Conservation (phyloP, 2,329 filamentous ascomycete genomes). For the Metarhizium guizhouense region DNA sequence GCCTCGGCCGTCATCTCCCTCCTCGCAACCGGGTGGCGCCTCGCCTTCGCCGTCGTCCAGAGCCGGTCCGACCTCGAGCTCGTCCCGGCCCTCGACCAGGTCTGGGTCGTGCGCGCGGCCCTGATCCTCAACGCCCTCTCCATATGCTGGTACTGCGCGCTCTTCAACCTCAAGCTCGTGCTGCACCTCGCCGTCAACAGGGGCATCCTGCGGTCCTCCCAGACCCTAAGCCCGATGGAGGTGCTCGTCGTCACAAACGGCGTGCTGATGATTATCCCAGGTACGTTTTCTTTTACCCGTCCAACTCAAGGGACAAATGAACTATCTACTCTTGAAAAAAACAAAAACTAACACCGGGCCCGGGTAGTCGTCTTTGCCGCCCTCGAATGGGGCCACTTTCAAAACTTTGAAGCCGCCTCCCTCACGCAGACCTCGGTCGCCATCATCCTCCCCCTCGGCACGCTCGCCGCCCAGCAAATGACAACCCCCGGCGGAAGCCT, state of each 20-base stretch:
- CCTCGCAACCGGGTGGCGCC: conserved; percentile 20
- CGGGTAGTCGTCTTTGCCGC: conserved; percentile 39
- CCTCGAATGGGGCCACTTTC: conserved; percentile 33
- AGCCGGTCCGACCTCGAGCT: conserved; percentile 19
- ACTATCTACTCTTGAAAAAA: not conserved
- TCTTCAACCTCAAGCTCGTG: conserved; percentile 45
- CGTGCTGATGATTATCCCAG: conserved; percentile 46
- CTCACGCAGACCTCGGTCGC: conserved; percentile 40
- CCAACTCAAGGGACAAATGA: not conserved
- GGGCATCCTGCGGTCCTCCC: conserved; percentile 33
- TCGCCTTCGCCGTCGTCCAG: conserved; percentile 28
- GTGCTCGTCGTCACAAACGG: conserved; percentile 47
- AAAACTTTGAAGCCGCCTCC: conserved; percentile 40
- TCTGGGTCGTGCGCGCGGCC: conserved; percentile 30
- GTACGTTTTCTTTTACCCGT: conserved; percentile 20
- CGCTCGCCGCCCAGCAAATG: conserved; percentile 40
- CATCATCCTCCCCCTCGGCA: conserved; percentile 42
- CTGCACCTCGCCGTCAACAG: conserved; percentile 38
- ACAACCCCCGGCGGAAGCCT: conserved; percentile 16
- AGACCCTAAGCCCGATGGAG: conserved; percentile 41
- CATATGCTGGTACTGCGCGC: conserved; percentile 44
- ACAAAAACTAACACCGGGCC: not conserved
- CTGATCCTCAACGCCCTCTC: conserved; percentile 30
- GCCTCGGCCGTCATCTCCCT: conserved; percentile 27
- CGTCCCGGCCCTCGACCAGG: conserved; percentile 14